Conservation (phyloP, 2,329 filamentous ascomycete genomes). For the Fusarium sp. region DNA sequence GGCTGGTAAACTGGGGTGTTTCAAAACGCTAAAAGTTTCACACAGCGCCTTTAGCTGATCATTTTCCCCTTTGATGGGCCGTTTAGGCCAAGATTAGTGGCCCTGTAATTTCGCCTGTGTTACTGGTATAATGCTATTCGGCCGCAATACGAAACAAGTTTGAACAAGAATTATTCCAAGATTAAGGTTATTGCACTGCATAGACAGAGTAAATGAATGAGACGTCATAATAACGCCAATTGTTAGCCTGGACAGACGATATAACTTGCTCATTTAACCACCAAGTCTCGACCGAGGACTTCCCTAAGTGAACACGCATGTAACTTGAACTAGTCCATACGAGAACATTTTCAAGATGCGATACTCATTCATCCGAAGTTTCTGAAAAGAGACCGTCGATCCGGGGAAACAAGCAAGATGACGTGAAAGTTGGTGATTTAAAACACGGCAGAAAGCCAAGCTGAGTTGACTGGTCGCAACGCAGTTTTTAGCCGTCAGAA, state of each 20-base stretch:
- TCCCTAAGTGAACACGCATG: neutral
- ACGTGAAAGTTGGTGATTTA: neutral
- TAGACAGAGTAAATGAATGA: neutral
- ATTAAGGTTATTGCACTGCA: neutral
- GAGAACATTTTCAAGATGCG: neutral
- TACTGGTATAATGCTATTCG: neutral
- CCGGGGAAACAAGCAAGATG: neutral
- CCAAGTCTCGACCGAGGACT: neutral
- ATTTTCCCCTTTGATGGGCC: constrained; percentile 9
- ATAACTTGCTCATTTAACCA: neutral
- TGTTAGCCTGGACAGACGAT: neutral
- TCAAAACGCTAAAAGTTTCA: constrained; percentile 26
- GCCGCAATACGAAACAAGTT: neutral
- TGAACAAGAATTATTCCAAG: constrained; percentile 1
- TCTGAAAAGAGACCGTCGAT: neutral
- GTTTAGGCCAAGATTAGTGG: neutral
- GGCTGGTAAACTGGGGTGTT: constrained; percentile 9
- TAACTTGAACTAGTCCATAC: neutral
- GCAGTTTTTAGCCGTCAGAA: neutral
- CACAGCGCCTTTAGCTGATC: neutral
- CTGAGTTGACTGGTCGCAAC: neutral
- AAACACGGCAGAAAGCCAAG: neutral
- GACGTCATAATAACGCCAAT: neutral
- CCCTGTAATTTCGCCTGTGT: constrained; percentile 12
- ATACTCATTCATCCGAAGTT: neutral